A percentile compares a stretch with the other conserved stretches of the same genome.
Conservation (phyloP, 345 rosid species). For the Chamaenerion angustifolium region DNA sequence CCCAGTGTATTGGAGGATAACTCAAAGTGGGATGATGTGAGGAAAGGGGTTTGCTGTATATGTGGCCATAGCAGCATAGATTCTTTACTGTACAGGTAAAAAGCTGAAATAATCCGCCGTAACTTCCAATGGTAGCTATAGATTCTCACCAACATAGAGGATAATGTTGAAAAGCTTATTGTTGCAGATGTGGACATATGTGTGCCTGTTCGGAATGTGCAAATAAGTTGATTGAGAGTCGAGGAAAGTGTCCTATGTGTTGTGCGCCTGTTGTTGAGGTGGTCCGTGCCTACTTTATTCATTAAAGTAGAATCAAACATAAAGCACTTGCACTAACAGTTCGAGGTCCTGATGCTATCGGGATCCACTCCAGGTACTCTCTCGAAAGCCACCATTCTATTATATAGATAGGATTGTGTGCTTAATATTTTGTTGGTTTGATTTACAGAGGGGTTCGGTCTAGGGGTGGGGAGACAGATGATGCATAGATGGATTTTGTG, state of each 20-base stretch:
- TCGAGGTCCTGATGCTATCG: no score
- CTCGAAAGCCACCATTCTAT: no score
- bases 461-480: no score
- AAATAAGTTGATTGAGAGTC: conserved; percentile 46
- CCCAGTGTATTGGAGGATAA: conserved; percentile 23
- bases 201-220: conserved; percentile 83
- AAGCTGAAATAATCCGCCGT: background rate
- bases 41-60: conserved; percentile 73
- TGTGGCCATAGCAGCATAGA: conserved; percentile 62
- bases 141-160: background rate
- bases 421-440: no score
- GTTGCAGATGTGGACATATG: conserved; percentile 93
- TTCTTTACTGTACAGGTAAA: conserved; percentile 74
- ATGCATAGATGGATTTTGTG: no score
- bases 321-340: no score
- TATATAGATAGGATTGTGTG: no score
- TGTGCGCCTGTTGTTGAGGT: conserved; percentile 78
- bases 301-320: background rate
- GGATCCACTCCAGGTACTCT: no score
- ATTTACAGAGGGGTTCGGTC: no score
- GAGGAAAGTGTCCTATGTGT: conserved; percentile 95
- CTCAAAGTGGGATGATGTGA: conserved; percentile 62
- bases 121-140: background rate
- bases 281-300: conserved; percentile 69
- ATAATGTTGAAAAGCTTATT: background rate